Base-by-base conservation (phyloP, 2,329 filamentous ascomycete genomes). In the Fusarium pseudocircinatum region DNA sequence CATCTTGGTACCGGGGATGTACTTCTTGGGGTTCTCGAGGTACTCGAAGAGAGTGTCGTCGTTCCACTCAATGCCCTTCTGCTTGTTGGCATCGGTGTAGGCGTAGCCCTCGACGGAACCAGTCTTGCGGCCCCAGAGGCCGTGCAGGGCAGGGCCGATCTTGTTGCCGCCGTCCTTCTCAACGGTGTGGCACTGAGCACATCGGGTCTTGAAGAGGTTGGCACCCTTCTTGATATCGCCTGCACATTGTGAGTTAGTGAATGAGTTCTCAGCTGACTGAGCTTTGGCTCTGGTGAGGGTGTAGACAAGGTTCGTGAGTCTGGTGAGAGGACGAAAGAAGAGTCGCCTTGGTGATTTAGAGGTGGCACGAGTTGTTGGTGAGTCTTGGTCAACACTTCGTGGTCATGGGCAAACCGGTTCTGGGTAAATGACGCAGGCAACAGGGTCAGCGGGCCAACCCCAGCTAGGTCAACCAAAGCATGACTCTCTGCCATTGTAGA, bases 21-120 rank as follows among this genome's bases (percentile, higher is more conserved):
- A 99, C 91, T 98, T 98, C 93, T 99, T 99, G 88, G 96, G 96
- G 93, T 98, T 98, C 91, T 99, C 96, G 82, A 99, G 95, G 92
- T 99, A 99, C 78, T 92, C 90, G 87, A 97, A 98, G 80, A 99
- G 90, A 85, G 94, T 93, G 76, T 91, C 85, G 83, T 97, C 91
- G 79, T 94, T 87, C 96, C 96, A 99, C 80, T 86, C 89, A 80
- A 99, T 91, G 81, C 92, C 95, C 89, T 97, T 97, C 83, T 93
- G 87, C 93, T 98, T 98, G 94, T 99, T 99, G 90, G 96, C 96
- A 83, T 99, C 96, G 86, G 96, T 97, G 92, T 98, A 99, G 83
- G 94, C 88, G 91, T 93, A 99, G 78, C 96, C 96, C 52, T 94
- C 93, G 79, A 97, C 94, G 83, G 92, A 90, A 81, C 96, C 96